A percentile compares a stretch with the other conserved stretches of the same genome.
These are phyloP conservation scores for Novakomyces olei DNA, from an alignment of 805 yeast species.

Conservation along the genomic window DNA sequence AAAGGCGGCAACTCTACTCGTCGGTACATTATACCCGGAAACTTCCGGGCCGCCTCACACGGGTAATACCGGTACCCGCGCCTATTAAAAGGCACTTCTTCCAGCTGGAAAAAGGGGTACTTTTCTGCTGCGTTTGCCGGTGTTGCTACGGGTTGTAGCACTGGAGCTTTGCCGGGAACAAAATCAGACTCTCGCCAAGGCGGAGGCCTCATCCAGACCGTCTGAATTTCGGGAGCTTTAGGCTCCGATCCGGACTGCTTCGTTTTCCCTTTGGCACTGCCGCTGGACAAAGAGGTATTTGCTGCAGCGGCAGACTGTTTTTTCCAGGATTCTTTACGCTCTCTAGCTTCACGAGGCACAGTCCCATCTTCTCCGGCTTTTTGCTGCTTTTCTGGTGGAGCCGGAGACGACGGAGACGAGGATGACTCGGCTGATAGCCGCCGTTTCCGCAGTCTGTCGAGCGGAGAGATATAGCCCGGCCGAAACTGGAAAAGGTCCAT, in stretches of 20 bases:
- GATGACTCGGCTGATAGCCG: background rate
- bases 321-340: background rate
- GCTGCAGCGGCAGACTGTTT: background rate
- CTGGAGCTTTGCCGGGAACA: slow-evolving; percentile 1
- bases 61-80: slow-evolving; percentile 64
- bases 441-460: slow-evolving; percentile 1
- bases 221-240: background rate
- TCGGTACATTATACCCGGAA: slow-evolving; percentile 37
- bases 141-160: background rate
- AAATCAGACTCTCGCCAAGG: slow-evolving; percentile 2
- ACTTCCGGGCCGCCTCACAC: slow-evolving; percentile 39
- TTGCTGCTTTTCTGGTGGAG: no score
- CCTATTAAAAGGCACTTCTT: slow-evolving; percentile 57
- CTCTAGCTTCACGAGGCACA: background rate
- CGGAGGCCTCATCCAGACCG: slow-evolving; percentile 1
- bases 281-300: background rate
- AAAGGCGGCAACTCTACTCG: slow-evolving; percentile 57
- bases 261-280: background rate
- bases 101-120: background rate
- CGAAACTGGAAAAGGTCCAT: slow-evolving; percentile 1
- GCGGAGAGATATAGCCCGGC: slow-evolving; percentile 2
- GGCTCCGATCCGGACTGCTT: no score
- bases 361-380: background rate
- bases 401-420: no score
- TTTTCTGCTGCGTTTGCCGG: background rate